phyloP scores from a whole-genome alignment of 345 rosid species.

The Anacardium occidentale region DNA sequence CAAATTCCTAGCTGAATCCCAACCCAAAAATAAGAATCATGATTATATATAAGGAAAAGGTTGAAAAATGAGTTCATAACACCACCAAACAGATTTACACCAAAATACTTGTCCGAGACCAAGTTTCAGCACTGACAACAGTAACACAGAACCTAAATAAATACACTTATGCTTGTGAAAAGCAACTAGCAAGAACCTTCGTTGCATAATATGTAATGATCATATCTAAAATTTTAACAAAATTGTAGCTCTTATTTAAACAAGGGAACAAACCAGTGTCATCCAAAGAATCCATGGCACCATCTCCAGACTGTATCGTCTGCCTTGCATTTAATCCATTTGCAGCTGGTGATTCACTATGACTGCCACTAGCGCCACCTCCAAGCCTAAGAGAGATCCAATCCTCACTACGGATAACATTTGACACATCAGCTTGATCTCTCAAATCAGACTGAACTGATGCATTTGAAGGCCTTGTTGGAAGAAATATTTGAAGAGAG shows the following conservation, averaged over 20 bases:
- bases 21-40: background rate
- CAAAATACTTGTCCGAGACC: background rate
- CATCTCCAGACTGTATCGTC: slow-evolving; percentile 51
- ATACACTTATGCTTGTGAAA: background rate
- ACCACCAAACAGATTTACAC: background rate
- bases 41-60: background rate
- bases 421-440: slow-evolving; percentile 66
- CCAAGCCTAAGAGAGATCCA: slow-evolving; percentile 97
- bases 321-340: slow-evolving; percentile 56
- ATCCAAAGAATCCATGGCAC: slow-evolving; percentile 51
- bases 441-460: slow-evolving; percentile 57
- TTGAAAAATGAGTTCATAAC: background rate
- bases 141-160: background rate
- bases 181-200: slow-evolving; percentile 8
- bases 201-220: background rate
- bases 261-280: slow-evolving; percentile 73
- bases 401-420: slow-evolving; percentile 72
- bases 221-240: slow-evolving; percentile 4
- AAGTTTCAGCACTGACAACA: background rate
- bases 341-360: slow-evolving; percentile 43
- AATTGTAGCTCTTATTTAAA: slow-evolving; percentile 2
- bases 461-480: slow-evolving; percentile 70
- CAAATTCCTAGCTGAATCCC: background rate
- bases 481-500: slow-evolving; percentile 88
- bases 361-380: slow-evolving; percentile 55